These are phyloP conservation scores for Gardenia jasminoides DNA, from an alignment of 257 asterid species.

Conservation along the genomic window DNA sequence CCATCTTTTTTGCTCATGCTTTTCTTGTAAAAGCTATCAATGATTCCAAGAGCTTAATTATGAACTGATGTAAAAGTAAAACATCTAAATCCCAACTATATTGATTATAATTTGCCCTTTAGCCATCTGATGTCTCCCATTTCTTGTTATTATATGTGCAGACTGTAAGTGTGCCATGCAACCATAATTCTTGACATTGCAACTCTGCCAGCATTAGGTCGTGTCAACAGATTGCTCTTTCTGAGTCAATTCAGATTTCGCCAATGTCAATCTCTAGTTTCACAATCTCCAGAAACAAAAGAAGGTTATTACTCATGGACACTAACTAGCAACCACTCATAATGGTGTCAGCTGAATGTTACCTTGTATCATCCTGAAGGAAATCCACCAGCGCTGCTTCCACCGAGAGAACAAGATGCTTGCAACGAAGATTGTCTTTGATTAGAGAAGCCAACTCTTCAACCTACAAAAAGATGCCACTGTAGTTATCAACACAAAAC, in stretches of 20 bases:
- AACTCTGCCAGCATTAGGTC: neutral
- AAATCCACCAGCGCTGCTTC: conserved; percentile 69
- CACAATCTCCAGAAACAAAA: neutral
- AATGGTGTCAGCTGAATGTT: conserved; percentile 11
- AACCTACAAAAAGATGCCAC: conserved; percentile 51
- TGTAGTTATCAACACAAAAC: neutral
- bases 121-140: neutral
- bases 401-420: conserved; percentile 77
- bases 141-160: neutral
- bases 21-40: neutral
- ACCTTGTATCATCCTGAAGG: conserved; percentile 74
- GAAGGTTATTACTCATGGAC: neutral
- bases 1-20: neutral
- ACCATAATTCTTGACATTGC: neutral
- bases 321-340: conserved; percentile 10
- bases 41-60: neutral
- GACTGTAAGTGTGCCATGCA: neutral
- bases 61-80: too few relatives aligned
- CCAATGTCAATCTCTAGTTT: neutral
- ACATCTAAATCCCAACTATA: neutral
- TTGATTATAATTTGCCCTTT: neutral
- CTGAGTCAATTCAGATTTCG: neutral
- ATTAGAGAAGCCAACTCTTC: conserved; percentile 90
- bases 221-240: neutral
- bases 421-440: conserved; percentile 76